Conservation (phyloP, 371 early-diverging fungal genomes). For the Chytridium lagenaria region DNA sequence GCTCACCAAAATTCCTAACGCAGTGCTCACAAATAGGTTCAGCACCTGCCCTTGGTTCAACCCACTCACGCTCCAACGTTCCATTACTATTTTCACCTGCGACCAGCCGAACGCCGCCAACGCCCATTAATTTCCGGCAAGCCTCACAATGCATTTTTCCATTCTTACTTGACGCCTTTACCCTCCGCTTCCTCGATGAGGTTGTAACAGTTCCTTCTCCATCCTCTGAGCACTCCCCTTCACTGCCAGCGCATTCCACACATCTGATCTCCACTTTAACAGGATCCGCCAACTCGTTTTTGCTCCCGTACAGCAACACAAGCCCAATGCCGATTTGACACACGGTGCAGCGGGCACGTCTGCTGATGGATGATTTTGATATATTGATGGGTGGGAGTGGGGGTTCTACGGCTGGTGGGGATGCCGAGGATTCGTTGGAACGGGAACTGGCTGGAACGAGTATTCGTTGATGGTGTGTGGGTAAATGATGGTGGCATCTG, state of each 20-base stretch:
- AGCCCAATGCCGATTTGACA: neutral
- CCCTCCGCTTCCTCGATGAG: neutral
- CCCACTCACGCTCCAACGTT: neutral
- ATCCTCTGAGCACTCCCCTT: no score
- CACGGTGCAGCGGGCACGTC: neutral
- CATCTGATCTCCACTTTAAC: no score
- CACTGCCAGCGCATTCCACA: no score
- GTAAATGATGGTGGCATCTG: no score
- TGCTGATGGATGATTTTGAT: neutral
- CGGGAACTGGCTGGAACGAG: no score
- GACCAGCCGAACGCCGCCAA: neutral
- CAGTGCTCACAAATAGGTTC: neutral
- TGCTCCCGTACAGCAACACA: neutral
- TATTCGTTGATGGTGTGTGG: no score
- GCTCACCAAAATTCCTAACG: neutral
- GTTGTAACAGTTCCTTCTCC: neutral
- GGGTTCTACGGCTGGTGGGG: no score
- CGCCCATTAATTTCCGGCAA: neutral
- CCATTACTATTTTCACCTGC: no score
- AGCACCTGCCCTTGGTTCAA: neutral
- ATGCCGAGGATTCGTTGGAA: no score
- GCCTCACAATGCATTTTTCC: neutral
- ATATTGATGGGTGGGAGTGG: neutral
- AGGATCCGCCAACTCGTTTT: neutral
- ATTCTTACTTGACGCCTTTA: neutral